Conservation (phyloP, 495 filamentous ascomycete genomes). For the Lepraria neglecta region DNA sequence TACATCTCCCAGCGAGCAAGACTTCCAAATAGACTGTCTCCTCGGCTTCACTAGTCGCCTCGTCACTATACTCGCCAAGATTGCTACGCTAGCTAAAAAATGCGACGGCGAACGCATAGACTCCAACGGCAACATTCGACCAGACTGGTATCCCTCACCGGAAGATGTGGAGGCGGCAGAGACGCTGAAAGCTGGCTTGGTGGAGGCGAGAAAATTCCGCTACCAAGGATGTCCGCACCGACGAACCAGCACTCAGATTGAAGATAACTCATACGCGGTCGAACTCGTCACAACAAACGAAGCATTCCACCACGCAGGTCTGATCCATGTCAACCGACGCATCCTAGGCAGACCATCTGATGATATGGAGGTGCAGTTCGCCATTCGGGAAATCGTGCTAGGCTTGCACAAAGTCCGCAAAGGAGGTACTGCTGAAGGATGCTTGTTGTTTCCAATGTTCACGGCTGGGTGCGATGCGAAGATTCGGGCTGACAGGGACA, state of each 20-base stretch:
- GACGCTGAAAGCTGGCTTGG: slow-evolving; percentile 48
- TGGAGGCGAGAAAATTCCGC: slow-evolving; percentile 36
- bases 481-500: slow-evolving; percentile 46
- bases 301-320: slow-evolving; percentile 73
- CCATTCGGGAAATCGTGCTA: slow-evolving; percentile 56
- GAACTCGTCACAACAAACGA: slow-evolving; percentile 76
- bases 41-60: slow-evolving; percentile 69
- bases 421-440: slow-evolving; percentile 67
- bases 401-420: slow-evolving; percentile 56
- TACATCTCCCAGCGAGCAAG: slow-evolving; percentile 44
- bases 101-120: slow-evolving; percentile 66
- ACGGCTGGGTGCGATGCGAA: slow-evolving; percentile 72
- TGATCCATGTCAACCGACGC: slow-evolving; percentile 70
- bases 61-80: slow-evolving; percentile 62
- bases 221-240: slow-evolving; percentile 40
- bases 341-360: slow-evolving; percentile 55
- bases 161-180: slow-evolving; percentile 50
- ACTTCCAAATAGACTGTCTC: slow-evolving; percentile 69
- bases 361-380: slow-evolving; percentile 54
- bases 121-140: slow-evolving; percentile 43
- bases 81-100: slow-evolving; percentile 64
- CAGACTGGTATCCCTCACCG: slow-evolving; percentile 54
- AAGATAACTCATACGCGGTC: slow-evolving; percentile 36
- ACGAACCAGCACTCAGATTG: slow-evolving; percentile 28
- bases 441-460: slow-evolving; percentile 77